phyloP scores from a whole-genome alignment of 179 eudicot species.

The Beta macrorhiza region DNA sequence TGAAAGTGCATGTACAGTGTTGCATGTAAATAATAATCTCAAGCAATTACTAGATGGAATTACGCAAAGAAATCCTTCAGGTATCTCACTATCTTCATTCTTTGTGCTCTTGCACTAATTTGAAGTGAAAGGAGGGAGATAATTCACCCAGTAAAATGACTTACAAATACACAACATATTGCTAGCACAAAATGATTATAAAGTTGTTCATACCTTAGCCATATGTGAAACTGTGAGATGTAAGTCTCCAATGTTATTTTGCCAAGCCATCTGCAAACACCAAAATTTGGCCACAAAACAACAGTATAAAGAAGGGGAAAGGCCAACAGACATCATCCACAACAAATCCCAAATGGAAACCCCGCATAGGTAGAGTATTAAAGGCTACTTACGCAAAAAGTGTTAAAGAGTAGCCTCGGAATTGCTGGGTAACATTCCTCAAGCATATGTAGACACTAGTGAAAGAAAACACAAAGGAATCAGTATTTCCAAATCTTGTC shows the following conservation, averaged over 20 bases:
- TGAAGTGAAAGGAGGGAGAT: neutral
- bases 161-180: neutral
- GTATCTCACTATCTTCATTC: neutral
- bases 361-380: neutral
- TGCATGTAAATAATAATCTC: neutral
- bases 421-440: conserved; percentile 81
- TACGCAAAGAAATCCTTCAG: neutral
- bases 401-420: conserved; percentile 79
- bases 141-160: neutral
- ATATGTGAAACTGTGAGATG: conserved; percentile 72
- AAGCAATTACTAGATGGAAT: neutral
- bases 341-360: neutral
- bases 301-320: neutral
- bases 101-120: neutral
- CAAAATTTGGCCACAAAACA: conserved; percentile 14
- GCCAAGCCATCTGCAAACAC: conserved; percentile 65
- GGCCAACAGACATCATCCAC: neutral
- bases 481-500: neutral
- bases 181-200: neutral
- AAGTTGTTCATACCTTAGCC: conserved; percentile 56
- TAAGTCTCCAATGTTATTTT: conserved; percentile 82
- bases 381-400: conserved; percentile 82
- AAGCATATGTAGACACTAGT: conserved; percentile 84
- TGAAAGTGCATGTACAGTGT: neutral
- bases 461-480: conserved; percentile 25